phyloP scores from a whole-genome alignment of 2,329 filamentous ascomycete species.

The Blastomyces silverae region DNA sequence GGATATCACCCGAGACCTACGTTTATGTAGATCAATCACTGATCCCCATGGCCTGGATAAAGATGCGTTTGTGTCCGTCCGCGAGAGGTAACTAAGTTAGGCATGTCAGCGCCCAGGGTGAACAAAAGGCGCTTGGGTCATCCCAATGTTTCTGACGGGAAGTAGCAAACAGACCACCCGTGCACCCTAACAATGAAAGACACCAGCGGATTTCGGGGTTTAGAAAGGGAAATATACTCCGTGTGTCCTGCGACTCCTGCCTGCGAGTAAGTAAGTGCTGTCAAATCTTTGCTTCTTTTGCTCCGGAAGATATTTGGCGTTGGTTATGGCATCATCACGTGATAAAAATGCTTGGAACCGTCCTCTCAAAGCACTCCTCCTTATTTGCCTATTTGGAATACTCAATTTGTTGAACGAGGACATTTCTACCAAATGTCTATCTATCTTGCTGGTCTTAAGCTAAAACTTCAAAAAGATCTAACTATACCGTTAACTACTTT shows the following conservation, averaged over 20 bases:
- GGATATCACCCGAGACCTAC: constrained; percentile 8
- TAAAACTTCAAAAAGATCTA: not conserved
- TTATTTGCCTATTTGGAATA: no score
- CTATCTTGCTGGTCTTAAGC: not conserved
- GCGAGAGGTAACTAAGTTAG: not conserved
- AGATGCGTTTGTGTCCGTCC: not conserved
- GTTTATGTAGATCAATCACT: not conserved
- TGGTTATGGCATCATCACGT: no score
- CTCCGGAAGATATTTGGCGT: not conserved
- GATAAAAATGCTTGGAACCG: no score
- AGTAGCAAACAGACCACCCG: not conserved
- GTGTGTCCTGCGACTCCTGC: not conserved
- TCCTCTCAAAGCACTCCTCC: no score
- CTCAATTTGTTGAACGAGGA: no score
- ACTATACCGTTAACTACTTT: not conserved
- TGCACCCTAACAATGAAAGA: not conserved
- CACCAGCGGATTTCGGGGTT: not conserved
- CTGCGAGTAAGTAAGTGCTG: not conserved
- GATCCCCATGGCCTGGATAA: not conserved
- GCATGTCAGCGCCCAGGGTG: not conserved
- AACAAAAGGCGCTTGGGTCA: constrained; percentile 4
- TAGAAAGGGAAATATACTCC: not conserved
- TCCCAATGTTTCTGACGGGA: not conserved
- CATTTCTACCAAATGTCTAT: not conserved
- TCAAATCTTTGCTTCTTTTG: not conserved